Conservation (phyloP, 2,329 filamentous ascomycete species). For the Ophiocordyceps camponoti-floridani region DNA sequence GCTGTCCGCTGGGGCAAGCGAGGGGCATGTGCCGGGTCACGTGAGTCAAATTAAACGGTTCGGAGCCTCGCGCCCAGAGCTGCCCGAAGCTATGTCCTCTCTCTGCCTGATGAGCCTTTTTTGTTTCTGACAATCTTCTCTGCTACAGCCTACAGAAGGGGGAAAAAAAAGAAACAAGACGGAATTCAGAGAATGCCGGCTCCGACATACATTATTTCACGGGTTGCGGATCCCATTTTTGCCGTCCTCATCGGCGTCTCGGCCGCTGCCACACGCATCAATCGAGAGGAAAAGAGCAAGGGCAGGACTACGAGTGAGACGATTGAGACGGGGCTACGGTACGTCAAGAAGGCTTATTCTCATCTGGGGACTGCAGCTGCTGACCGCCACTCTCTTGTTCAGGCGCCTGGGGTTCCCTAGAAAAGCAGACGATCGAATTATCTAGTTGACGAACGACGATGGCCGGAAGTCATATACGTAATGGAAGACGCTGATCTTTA, state of each 20-base stretch:
- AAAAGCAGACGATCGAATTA: conserved; percentile 1
- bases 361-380: not conserved
- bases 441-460: not conserved
- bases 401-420: conserved; percentile 14
- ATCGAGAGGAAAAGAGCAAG: conserved; percentile 40
- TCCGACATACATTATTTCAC: conserved; percentile 42
- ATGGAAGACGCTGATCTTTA: not conserved
- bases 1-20: conserved; percentile 21
- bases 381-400: not conserved
- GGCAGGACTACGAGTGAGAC: conserved; percentile 33
- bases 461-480: conserved; percentile 1
- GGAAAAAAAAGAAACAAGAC: not conserved
- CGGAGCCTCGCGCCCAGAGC: not conserved
- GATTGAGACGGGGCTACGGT: conserved; percentile 26
- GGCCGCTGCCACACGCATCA: conserved; percentile 38
- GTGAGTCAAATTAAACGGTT: conserved; percentile 7
- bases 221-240: conserved; percentile 39
- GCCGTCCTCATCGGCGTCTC: conserved; percentile 36
- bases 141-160: not conserved
- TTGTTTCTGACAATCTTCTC: not conserved
- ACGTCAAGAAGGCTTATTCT: conserved; percentile 4
- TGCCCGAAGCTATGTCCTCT: too few species aligned
- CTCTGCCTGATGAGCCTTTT: not conserved
- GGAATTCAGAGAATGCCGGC: conserved; percentile 23
- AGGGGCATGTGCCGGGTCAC: conserved; percentile 17